A percentile compares a stretch with the other conserved stretches of the same genome.
Evolutionary conservation across 2,329 filamentous ascomycete species (phyloP).

Genomic region (Coniella vitis): DNA sequence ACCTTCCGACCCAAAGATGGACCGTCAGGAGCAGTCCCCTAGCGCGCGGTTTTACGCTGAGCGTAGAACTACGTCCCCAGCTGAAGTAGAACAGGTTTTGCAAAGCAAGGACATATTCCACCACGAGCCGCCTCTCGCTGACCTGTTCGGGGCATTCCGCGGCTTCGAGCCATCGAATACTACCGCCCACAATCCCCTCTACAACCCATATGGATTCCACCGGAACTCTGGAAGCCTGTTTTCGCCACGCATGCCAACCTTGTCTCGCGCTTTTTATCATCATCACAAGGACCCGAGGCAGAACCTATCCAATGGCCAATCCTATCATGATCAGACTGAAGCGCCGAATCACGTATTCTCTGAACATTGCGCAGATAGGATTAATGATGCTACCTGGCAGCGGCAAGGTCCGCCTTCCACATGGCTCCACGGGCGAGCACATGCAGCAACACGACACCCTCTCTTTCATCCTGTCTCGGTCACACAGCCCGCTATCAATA

Average conservation of each 20-base stretch:
- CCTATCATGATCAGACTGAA: no score
- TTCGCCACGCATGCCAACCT: conserved; percentile 8
- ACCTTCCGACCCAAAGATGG: neutral
- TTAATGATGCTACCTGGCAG: neutral
- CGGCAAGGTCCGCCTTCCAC: no score
- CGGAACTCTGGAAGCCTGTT: conserved; percentile 1
- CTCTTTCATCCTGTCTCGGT: no score
- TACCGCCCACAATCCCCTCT: neutral
- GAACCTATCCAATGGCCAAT: neutral
- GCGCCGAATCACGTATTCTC: no score
- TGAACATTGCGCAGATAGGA: no score
- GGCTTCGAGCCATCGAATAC: conserved; percentile 9
- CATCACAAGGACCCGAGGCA: neutral
- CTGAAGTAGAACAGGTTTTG: neutral
- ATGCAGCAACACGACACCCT: no score
- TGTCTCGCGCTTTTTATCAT: neutral
- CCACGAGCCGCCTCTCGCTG: neutral
- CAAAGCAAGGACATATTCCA: neutral
- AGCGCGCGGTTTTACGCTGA: conserved; percentile 13
- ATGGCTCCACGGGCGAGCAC: no score
- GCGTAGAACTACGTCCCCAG: neutral
- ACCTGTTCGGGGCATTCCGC: conserved; percentile 5
- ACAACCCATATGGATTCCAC: neutral
- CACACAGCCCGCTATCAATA: no score
- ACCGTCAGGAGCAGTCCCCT: conserved; percentile 2